A percentile compares a stretch with the other conserved stretches of the same genome.
Conservation (phyloP, 108 stramenopile genomes). For the Cyclostephanos tholiformis region DNA sequence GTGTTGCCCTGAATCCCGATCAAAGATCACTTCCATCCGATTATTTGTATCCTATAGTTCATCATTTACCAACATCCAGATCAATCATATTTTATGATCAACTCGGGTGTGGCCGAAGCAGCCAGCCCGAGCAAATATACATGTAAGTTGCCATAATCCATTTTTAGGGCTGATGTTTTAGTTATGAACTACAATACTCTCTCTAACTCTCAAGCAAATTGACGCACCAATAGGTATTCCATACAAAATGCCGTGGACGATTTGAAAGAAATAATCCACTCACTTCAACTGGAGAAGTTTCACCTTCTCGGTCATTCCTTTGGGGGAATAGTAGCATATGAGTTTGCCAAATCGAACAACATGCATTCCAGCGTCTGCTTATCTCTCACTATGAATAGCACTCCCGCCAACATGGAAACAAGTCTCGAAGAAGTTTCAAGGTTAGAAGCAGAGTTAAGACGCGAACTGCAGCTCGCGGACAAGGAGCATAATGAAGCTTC, state of each 20-base stretch:
- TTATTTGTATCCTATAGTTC: constrained; percentile 46
- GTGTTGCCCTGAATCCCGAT: background rate
- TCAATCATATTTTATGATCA: constrained; percentile 58
- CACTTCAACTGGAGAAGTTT: constrained; percentile 29
- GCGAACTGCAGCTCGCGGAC: constrained; percentile 26
- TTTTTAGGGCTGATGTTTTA: background rate
- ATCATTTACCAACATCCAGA: constrained; percentile 44
- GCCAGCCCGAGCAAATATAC: constrained; percentile 30
- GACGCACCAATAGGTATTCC: constrained; percentile 32
- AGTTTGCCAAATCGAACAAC: constrained; percentile 31
- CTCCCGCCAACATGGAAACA: constrained; percentile 42
- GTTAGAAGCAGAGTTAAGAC: constrained; percentile 24
- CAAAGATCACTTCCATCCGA: constrained; percentile 51
- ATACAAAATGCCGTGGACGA: constrained; percentile 41
- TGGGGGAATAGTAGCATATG: constrained; percentile 49
- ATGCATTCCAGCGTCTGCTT: constrained; percentile 14
- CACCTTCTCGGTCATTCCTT: constrained; percentile 50
- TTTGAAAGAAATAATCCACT: constrained; percentile 27
- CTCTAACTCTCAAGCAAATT: background rate
- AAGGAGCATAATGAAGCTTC: constrained; percentile 1
- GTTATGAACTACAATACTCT: no score
- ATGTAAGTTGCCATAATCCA: constrained; percentile 26
- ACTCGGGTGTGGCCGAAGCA: constrained; percentile 50
- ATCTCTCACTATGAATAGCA: constrained; percentile 41
- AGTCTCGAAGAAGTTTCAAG: constrained; percentile 41